These are phyloP conservation scores for Eragrostis nindensis DNA, from an alignment of 176 grass and related monocot genomes.

Conservation along the genomic window DNA sequence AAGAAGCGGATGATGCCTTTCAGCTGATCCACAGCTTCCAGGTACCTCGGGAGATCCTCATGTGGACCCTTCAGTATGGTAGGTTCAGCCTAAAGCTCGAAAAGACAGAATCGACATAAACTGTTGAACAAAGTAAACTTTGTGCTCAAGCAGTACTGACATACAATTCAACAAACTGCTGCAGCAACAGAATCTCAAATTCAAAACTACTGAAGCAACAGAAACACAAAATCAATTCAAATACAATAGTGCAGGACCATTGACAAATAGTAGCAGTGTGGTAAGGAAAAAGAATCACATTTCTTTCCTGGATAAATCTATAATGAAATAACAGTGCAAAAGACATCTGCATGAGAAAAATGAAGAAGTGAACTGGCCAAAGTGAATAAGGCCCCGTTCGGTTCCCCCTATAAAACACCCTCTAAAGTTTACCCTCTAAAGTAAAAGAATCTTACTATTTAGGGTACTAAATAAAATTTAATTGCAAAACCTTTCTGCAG, in stretches of 20 bases:
- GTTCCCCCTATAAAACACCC: too few species aligned
- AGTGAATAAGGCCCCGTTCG: too few species aligned
- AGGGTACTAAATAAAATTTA: too few species aligned
- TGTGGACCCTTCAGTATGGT: slow-evolving; percentile 67
- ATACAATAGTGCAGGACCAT: neutral
- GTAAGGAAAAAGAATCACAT: slow-evolving; percentile 13
- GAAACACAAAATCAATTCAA: neutral
- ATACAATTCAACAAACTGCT: neutral
- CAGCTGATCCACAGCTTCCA: slow-evolving; percentile 67
- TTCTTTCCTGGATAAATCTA: neutral
- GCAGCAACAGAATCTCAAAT: too few species aligned
- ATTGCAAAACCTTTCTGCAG: too few species aligned
- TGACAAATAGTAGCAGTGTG: slow-evolving; percentile 4
- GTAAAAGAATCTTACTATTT: too few species aligned
- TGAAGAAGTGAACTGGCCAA: slow-evolving; percentile 17
- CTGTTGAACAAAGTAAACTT: neutral
- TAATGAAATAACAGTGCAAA: neutral
- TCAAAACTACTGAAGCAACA: too few species aligned
- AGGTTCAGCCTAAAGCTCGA: slow-evolving; percentile 63
- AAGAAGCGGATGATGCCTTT: slow-evolving; percentile 62
- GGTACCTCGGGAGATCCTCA: slow-evolving; percentile 70
- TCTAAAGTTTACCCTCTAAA: too few species aligned
- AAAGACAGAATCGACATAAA: neutral
- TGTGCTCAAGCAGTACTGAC: neutral
- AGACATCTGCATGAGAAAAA: neutral